These are phyloP conservation scores for Fusarium multiceps DNA, from an alignment of 2,329 filamentous ascomycete species.

Conservation along the genomic window DNA sequence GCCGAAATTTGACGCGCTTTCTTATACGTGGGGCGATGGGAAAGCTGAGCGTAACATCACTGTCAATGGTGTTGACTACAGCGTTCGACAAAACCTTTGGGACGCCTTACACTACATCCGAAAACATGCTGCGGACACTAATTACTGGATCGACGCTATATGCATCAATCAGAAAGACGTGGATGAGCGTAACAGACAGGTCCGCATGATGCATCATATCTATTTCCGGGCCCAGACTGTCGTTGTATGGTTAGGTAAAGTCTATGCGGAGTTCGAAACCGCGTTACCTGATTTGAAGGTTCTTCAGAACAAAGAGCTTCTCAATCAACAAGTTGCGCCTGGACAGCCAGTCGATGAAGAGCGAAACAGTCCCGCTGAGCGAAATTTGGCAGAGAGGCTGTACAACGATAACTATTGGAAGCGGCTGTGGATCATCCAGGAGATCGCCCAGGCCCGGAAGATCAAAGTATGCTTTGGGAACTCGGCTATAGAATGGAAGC, in stretches of 20 bases:
- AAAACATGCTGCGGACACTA: neutral
- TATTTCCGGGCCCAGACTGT: neutral
- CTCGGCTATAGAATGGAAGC: neutral
- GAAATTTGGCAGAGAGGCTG: neutral
- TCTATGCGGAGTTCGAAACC: neutral
- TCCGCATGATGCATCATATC: conserved; percentile 1
- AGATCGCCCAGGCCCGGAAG: neutral
- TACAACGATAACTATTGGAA: neutral
- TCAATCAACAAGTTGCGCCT: accelerated
- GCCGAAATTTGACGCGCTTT: neutral
- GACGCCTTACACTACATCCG: neutral
- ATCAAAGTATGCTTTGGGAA: neutral
- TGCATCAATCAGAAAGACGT: neutral
- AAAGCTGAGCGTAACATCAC: neutral
- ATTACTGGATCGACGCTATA: neutral
- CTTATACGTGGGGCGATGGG: neutral
- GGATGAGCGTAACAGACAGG: neutral
- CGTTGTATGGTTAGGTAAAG: neutral
- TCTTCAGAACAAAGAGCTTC: accelerated
- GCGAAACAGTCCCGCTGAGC: accelerated
- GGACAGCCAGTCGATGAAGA: accelerated
- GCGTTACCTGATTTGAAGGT: neutral
- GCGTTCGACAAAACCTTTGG: neutral
- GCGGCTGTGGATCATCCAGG: neutral
- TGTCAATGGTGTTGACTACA: neutral